Evolutionary conservation across 2,329 filamentous ascomycete species (phyloP), one percentile per base, ranked within the genome.

Genomic region (Fusarium floridanum): DNA sequence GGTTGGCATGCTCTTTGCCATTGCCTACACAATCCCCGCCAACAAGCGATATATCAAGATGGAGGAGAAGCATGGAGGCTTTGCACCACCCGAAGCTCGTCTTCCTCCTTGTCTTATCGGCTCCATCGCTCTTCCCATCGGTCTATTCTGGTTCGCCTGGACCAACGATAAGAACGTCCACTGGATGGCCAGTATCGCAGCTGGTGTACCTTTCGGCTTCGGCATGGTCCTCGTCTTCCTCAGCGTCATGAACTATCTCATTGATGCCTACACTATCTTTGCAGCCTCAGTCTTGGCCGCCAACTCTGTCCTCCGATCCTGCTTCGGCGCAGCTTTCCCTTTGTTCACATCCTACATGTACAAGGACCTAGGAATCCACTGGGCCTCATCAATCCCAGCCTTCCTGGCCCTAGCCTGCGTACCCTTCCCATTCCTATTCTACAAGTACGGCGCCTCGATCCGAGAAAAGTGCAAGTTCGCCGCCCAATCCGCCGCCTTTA

Each of bases 121-220:
- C 0, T 72, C 71, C 2, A 53, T 76, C 17, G 64, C 64, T 2
- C 45, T 76, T 1, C 73, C 74, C 8, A 61, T 76, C 1, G 74
- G 88, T 0, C 81, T 91, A 2, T 90, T 91, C 83, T 88, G 86
- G 86, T 91, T 91, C 70, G 88, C 89, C 1, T 91, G 89, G 89
- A 91, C 88, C 0, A 89, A 88, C 67, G 83, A 80, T 14, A 84
- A 86, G 0, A 81, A 76, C 5, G 83, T 91, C 6, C 88, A 89
- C 78, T 91, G 85, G 84, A 84, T 87, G 55, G 87, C 89, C 80
- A 81, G 81, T 27, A 77, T 82, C n/a, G 65, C 81, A 3, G 80
- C 75, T 1, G 79, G 83, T 11, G 80, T 83, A 1, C 83, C 85
- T 62, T 83, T 91, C 66, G 90, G 91, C 67, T 81, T 86, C 78